Evolutionary conservation across 768 basidiomycete species (phyloP), one percentile per base, ranked within the genome.

Genomic region (Mycena capillaripes): DNA sequence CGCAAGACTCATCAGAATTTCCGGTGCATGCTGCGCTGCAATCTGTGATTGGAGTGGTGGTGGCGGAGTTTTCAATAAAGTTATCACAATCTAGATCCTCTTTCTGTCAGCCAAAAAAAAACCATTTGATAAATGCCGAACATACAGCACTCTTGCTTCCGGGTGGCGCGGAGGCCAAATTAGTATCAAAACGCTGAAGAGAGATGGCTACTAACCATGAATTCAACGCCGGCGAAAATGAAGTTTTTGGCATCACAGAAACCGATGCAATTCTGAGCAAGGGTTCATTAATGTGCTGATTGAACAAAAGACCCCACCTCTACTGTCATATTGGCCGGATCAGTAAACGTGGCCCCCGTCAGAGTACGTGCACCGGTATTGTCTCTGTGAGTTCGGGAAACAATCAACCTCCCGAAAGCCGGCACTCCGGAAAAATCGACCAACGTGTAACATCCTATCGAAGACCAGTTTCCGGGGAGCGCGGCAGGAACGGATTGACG

Each of bases 191-290:
- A n/a, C 59, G 55, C 10, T 56, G 38, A 14, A 25, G 48, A 38
- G 36, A 66, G 66, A 40, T 48, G 32, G 61, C 40, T 42, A 76
- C 79, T 59, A 64, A 81, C 81, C 64, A 77, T 78, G 30, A 86
- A 94, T 80, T 95, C 93, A 21, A 90, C 86, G 17, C 94, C 94
- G 21, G 93, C 92, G 74, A 88, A 93, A 69, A 91, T 80, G 77
- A 84, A 93, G 11, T 79, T 74, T 65, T 84, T 79, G n/a, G 81
- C 60, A 38, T 84, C 81, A 77, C 89, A 89, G 76, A 86, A 89
- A 23, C 72, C 76, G 71, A 89, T 85, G 75, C 89, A 89, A 36
- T 71, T 75, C 73, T 75, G 36, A 36, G 36, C 7, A 36, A 12
- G 36, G 36, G 36, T 36, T 36, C 36, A 36, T 7, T 6, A 6